Percentiles rank a stretch among this genome's conserved stretches.
Evolutionary conservation across 225 moss, liverwort and hornwort species (phyloP).

Genomic region (Polytrichum commune): DNA sequence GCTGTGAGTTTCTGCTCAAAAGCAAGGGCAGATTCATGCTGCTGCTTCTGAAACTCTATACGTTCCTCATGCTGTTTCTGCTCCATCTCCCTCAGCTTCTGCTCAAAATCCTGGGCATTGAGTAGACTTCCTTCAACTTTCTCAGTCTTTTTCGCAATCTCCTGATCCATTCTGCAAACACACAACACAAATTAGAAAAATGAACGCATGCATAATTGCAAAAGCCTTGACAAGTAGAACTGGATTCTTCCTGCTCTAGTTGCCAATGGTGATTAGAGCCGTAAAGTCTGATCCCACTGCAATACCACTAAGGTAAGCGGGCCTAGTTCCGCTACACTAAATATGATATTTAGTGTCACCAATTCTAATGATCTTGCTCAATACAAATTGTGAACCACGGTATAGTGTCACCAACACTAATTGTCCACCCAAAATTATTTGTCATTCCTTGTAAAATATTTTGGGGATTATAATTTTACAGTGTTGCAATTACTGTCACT

Average conservation of each 20-base stretch:
- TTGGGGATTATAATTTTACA: too few species aligned
- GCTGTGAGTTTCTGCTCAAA: slow-evolving; percentile 52
- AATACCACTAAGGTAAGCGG: neutral
- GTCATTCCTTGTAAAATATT: too few species aligned
- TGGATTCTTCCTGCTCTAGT: neutral
- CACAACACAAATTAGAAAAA: neutral
- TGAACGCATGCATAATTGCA: neutral
- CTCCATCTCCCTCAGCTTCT: slow-evolving; percentile 46
- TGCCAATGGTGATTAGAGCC: neutral
- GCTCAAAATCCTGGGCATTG: slow-evolving; percentile 50
- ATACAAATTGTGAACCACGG: too few species aligned
- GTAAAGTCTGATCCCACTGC: neutral
- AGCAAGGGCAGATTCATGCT: slow-evolving; percentile 37
- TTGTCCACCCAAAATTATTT: too few species aligned
- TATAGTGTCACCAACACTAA: too few species aligned
- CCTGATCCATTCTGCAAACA: slow-evolving; percentile 31
- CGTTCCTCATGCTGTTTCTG: slow-evolving; percentile 57
- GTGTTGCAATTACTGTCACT: too few species aligned
- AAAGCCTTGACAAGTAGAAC: neutral
- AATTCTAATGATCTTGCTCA: too few species aligned
- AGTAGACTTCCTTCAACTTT: slow-evolving; percentile 54
- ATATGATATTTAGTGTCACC: too few species aligned
- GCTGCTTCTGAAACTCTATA: slow-evolving; percentile 50
- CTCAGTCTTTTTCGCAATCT: slow-evolving; percentile 38
- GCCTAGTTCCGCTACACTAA: too few species aligned